Base-by-base conservation (phyloP, 2,329 filamentous ascomycete species). In the Trichophyton simii region DNA sequence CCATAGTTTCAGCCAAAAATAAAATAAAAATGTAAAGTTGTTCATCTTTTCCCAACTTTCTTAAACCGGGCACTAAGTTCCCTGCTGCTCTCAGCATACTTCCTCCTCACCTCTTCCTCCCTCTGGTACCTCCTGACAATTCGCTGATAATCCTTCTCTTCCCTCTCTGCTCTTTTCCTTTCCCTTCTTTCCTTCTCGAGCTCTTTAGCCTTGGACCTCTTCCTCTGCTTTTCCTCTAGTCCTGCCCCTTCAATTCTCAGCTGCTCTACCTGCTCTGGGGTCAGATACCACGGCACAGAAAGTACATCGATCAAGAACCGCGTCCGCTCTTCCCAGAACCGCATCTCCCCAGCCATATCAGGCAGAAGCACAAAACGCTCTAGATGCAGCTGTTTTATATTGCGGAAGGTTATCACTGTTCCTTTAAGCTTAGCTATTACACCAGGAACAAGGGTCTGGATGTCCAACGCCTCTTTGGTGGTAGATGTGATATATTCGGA, bases 341-440 rank as follows among this genome's bases (percentile, higher is more conserved):
- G 68, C 57, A 79, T 77, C 67, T 86, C 84, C 31, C 80, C 78
- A 48, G 77, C 76, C 13, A 82, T 85, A 48, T 79, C 77, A 1
- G 68, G 68, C 0, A 86, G 69, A 0, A 78, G 61, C 44, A 70
- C 73, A 6, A 82, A 74, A 2, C 81, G 76, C 67, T 84, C 81
- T 28, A 84, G 69, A 15, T 80, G 73, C 7, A 86, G 63, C 66
- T 86, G 83, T 63, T 78, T 78, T 11, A 69, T 67, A 3, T 72
- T 70, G 3, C 82, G 77, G 66, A 82, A 85, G 9, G 69, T 72
- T 0, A 75, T 76, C 8, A 86, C 73, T 0, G 79, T 82, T 31
- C 83, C 82, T 66, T 86, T 85, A 3, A 80, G 73, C 62, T 83
- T 83, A 1, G 84, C 69, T 5, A 82, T 73, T 0, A 75, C 75